A percentile compares a stretch with the other conserved stretches of the same genome.
Evolutionary conservation across 139 green algal species (phyloP).

Genomic region (Micromonas commoda): DNA sequence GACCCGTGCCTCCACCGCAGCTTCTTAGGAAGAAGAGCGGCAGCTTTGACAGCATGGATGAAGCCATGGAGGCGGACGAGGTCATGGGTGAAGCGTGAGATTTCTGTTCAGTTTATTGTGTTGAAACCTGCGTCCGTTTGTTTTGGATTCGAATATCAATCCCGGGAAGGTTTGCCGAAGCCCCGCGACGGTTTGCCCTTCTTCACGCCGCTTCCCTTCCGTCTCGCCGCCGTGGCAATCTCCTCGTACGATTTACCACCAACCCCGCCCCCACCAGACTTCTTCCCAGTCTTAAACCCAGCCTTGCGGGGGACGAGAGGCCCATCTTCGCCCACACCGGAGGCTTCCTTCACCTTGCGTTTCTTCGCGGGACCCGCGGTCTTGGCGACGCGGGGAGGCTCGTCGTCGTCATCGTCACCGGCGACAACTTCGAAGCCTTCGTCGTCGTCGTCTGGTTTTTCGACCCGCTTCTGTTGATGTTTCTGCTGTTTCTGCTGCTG

Average conservation of each 20-base stretch:
- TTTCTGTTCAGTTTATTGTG: too few species aligned
- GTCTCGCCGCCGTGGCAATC: conserved; percentile 8
- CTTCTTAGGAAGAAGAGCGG: too few species aligned
- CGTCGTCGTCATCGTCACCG: conserved; percentile 1
- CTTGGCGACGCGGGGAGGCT: not conserved
- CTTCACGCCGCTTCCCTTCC: conserved; percentile 7
- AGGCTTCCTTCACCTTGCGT: not conserved
- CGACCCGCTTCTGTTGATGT: not conserved
- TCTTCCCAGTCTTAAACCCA: not conserved
- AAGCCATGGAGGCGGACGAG: too few species aligned
- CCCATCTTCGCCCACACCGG: not conserved
- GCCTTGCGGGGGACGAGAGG: not conserved
- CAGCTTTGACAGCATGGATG: too few species aligned
- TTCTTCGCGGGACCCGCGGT: not conserved
- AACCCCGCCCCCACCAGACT: not conserved
- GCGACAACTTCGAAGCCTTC: not conserved
- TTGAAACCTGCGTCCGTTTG: too few species aligned
- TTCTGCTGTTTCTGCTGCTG: not conserved
- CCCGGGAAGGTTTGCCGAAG: not conserved
- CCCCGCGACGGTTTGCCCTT: not conserved
- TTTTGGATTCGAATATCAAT: too few species aligned
- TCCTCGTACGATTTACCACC: conserved; percentile 10
- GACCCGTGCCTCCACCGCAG: too few species aligned
- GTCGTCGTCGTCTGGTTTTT: not conserved
- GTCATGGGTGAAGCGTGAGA: too few species aligned